Evolutionary conservation across 2,329 filamentous ascomycete species (phyloP).

Genomic region (Fusarium sp.): DNA sequence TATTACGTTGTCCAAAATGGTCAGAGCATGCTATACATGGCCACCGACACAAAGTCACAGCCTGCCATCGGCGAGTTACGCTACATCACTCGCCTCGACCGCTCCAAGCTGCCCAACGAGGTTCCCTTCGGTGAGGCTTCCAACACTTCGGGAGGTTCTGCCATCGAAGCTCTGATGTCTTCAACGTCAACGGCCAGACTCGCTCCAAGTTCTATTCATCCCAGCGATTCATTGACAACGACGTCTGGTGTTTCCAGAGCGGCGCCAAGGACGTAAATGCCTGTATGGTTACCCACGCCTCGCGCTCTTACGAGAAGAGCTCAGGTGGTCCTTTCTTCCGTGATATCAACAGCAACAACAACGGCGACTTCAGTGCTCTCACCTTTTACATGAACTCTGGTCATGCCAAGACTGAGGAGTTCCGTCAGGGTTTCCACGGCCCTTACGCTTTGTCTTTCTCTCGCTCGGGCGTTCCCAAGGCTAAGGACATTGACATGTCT

Average conservation of each 20-base stretch:
- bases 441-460: conserved; percentile 73
- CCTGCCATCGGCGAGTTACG: conserved; percentile 70
- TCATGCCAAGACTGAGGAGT: conserved; percentile 71
- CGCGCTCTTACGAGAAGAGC: conserved; percentile 64
- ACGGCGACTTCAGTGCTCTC: conserved; percentile 65
- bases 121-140: conserved; percentile 66
- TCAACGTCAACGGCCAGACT: conserved; percentile 69
- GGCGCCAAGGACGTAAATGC: conserved; percentile 61
- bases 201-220: conserved; percentile 78
- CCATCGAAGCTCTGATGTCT: conserved; percentile 70
- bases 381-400: conserved; percentile 78
- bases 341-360: conserved; percentile 75
- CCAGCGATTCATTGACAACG: conserved; percentile 76
- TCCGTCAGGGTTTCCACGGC: conserved; percentile 71
- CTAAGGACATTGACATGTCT: conserved; percentile 61
- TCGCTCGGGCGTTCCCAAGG: conserved; percentile 64
- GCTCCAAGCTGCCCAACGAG: conserved; percentile 61
- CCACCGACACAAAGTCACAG: conserved; percentile 69
- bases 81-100: conserved; percentile 70
- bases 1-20: conserved; percentile 71
- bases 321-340: conserved; percentile 75
- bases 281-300: conserved; percentile 66
- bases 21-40: conserved; percentile 70
- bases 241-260: conserved; percentile 70
- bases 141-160: conserved; percentile 61